Conservation (phyloP, 768 basidiomycete species). For the Suillus discolor region DNA sequence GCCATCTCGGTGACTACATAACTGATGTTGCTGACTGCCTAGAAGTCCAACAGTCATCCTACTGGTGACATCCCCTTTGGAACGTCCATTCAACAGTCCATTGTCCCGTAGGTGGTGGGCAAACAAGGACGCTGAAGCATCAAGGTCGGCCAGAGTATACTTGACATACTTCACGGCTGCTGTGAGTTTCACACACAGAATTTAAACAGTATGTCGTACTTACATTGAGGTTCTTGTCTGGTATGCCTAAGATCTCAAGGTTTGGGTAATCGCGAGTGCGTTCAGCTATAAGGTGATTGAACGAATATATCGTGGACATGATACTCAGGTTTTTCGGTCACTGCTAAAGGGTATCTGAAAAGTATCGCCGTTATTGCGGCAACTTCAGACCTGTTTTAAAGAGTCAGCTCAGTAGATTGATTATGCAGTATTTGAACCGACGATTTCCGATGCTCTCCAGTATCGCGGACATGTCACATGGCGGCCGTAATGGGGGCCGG, state of each 20-base stretch:
- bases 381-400: background rate
- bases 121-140: constrained; percentile 29
- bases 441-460: constrained; percentile 4
- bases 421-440: constrained; percentile 9
- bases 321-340: background rate
- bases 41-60: constrained; percentile 28
- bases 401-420: background rate
- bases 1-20: constrained; percentile 29
- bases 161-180: constrained; percentile 21
- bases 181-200: background rate
- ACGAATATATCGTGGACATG: constrained; percentile 26
- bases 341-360: background rate
- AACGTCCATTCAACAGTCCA: constrained; percentile 23
- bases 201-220: background rate
- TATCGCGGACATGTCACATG: background rate
- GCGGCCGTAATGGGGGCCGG: background rate
- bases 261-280: constrained; percentile 22
- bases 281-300: constrained; percentile 30
- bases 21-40: constrained; percentile 29
- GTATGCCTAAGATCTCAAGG: constrained; percentile 24
- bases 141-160: constrained; percentile 27
- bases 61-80: constrained; percentile 25
- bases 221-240: constrained; percentile 28
- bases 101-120: constrained; percentile 25
- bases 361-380: background rate